Conservation (phyloP, 2,329 filamentous ascomycete genomes). For the Trichoderma hamatum region DNA sequence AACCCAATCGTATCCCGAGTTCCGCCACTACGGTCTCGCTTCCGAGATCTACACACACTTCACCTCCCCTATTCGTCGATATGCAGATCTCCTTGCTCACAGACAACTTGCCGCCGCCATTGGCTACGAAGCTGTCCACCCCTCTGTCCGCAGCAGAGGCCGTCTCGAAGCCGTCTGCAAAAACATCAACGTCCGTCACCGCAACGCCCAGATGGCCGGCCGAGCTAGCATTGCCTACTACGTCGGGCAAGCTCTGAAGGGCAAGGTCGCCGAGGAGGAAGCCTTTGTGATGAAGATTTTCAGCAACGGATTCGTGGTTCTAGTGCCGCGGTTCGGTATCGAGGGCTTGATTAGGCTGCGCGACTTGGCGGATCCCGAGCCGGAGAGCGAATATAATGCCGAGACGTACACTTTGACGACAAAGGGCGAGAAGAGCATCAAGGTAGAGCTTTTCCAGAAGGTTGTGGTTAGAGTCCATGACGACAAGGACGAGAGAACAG, state of each 20-base stretch:
- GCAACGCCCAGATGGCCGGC: conserved; percentile 94
- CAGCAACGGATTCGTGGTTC: conserved; percentile 94
- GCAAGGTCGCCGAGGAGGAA: conserved; percentile 74
- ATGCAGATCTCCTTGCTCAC: conserved; percentile 94
- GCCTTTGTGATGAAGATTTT: conserved; percentile 98
- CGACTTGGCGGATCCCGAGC: conserved; percentile 77
- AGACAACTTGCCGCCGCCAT: conserved; percentile 94
- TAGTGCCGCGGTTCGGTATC: conserved; percentile 93
- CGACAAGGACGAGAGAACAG: conserved; percentile 91
- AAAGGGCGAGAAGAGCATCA: conserved; percentile 57
- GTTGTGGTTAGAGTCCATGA: conserved; percentile 87
- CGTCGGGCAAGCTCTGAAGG: conserved; percentile 93
- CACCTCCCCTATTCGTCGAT: conserved; percentile 93
- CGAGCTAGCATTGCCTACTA: conserved; percentile 96
- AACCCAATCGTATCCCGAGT: conserved; percentile 89
- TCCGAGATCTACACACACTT: conserved; percentile 99
- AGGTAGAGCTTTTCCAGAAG: conserved; percentile 87
- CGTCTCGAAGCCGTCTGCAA: conserved; percentile 93
- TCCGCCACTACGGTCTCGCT: conserved; percentile 94
- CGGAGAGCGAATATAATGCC: conserved; percentile 79
- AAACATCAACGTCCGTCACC: conserved; percentile 97
- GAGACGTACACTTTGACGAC: conserved; percentile 79
- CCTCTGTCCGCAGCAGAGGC: conserved; percentile 76
- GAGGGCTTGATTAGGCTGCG: conserved; percentile 86
- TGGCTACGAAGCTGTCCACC: conserved; percentile 84